These are phyloP conservation scores for Pseudopediastrum boryanum DNA, from an alignment of 139 green algal genomes.

Conservation along the genomic window DNA sequence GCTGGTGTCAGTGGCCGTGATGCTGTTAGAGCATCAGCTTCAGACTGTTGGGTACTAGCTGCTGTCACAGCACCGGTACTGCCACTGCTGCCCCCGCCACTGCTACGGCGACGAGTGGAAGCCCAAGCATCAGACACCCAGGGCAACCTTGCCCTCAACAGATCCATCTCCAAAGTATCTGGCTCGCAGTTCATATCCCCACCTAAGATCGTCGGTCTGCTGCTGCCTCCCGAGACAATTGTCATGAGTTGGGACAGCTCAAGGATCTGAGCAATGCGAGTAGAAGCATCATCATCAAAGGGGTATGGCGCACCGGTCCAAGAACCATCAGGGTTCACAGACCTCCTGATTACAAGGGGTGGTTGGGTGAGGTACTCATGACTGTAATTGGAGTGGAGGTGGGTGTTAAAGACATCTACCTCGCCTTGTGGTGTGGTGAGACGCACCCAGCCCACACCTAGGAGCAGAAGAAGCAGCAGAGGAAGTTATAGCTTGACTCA, in stretches of 20 bases:
- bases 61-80: no score
- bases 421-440: conserved; percentile 40
- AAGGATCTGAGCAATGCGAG: conserved; percentile 44
- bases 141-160: conserved; percentile 38
- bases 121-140: conserved; percentile 42
- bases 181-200: conserved; percentile 56
- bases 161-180: conserved; percentile 45
- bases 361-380: conserved; percentile 56
- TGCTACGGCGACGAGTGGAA: conserved; percentile 35
- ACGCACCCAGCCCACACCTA: conserved; percentile 61
- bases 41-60: no score
- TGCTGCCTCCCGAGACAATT: background rate
- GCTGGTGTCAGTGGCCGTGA: no score
- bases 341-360: background rate
- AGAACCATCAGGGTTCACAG: background rate
- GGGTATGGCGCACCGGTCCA: background rate
- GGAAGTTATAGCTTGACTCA: background rate
- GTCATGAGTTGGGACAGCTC: conserved; percentile 46
- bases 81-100: background rate
- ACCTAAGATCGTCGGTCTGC: conserved; percentile 34
- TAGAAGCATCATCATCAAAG: conserved; percentile 33
- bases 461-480: background rate
- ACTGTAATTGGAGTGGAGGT: conserved; percentile 69
- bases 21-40: no score
- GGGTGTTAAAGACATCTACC: conserved; percentile 66